Percentiles rank a stretch among this genome's conserved stretches.
These are phyloP conservation scores for Corinectria fuckeliana DNA, from an alignment of 2,329 filamentous ascomycete species.

Conservation along the genomic window DNA sequence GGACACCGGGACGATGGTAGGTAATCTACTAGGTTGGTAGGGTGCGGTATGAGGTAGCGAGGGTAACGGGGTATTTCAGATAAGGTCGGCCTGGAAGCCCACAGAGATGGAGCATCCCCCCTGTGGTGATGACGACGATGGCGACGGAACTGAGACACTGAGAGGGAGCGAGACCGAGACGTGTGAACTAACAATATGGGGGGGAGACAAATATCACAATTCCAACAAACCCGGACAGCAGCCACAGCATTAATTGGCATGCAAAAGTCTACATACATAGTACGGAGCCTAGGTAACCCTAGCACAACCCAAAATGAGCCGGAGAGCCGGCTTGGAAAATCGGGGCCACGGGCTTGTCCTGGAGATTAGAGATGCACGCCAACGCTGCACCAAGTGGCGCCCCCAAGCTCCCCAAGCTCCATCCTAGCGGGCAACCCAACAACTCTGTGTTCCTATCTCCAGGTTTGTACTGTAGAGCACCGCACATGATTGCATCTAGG, in stretches of 20 bases:
- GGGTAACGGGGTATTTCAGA: neutral
- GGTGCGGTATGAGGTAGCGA: constrained; percentile 3
- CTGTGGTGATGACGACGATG: neutral
- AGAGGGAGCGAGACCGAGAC: constrained; percentile 1
- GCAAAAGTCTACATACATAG: no score
- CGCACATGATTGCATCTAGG: no score
- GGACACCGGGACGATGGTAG: neutral
- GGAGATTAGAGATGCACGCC: constrained; percentile 20
- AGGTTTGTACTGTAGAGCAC: no score
- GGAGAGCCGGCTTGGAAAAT: neutral
- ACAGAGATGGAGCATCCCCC: neutral
- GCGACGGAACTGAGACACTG: constrained; percentile 6
- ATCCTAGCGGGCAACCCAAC: no score
- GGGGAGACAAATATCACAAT: neutral
- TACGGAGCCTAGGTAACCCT: no score
- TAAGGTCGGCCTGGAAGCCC: neutral
- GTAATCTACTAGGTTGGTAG: no score
- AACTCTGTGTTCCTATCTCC: neutral
- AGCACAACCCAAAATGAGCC: neutral
- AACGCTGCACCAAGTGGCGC: constrained; percentile 11
- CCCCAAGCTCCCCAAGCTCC: neutral
- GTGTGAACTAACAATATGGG: neutral
- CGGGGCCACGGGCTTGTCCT: constrained; percentile 6
- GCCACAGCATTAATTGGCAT: no score
- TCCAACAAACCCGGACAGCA: no score